Base-by-base conservation (phyloP, 768 basidiomycete species). In the Lactarius quietus region DNA sequence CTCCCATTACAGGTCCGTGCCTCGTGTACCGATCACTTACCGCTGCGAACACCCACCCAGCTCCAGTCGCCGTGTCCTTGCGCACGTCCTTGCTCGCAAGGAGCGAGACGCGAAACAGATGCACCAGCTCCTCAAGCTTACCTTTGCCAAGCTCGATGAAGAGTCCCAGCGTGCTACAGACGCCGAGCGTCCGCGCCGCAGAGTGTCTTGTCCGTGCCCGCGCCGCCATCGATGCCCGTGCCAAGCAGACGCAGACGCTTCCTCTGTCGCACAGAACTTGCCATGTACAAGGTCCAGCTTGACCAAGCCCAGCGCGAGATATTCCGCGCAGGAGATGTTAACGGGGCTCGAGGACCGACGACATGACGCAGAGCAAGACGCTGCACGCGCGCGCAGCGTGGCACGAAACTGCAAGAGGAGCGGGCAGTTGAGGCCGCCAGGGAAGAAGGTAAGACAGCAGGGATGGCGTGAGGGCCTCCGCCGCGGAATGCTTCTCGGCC, bases 231-330 rank as follows among this genome's bases (percentile, higher is more conserved):
- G 84, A 88, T 43, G 83, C 80, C 3, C 80, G 86, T 68, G 68
- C 83, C 70, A 74, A 53, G 85, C 88, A 12, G 76, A 85, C 68
- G 79, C 82, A 43, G 87, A 91, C 39, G 82, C 82, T 3, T 73
- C 79, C 8, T 79, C 79, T 57, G 76, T 83, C 84, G 79, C 33
- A 84, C 87, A 70, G 85, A 87, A 70, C 77, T 78, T 45, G 80
- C 82, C 65, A 72, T 89, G 64, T 90, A 90, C 74, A 89, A 86
- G 70, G 73, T 80, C 43, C 84, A 88, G 63, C 80, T 89, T 15
- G 82, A 87, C 23, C 79, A 80, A 53, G 89, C 89, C 2, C 87
- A 88, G 73, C 78, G 79, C 67, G 89, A 91, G 73, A 86, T 92
- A 57, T 78, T 78, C 67, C 79, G 84, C 38, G 90, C 89, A 91